phyloP scores from a whole-genome alignment of 2,329 filamentous ascomycete genomes.

The Polychaeton citri region DNA sequence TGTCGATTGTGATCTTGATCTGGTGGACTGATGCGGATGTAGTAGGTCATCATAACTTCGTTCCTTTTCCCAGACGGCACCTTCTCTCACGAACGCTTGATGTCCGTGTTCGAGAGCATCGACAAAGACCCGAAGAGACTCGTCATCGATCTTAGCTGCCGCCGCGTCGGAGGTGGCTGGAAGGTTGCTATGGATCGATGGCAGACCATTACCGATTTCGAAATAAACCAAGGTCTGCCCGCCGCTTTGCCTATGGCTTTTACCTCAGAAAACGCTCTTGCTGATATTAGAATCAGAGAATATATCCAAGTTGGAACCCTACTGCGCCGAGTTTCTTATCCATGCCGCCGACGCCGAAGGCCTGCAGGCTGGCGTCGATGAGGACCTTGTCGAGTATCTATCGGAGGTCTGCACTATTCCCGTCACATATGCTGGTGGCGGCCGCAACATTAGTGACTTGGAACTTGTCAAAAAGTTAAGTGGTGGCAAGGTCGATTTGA shows the following conservation, averaged over 20 bases:
- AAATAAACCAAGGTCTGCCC: constrained; percentile 64
- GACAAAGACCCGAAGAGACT: constrained; percentile 65
- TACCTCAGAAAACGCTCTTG: too few relatives aligned
- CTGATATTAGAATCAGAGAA: constrained; percentile 43
- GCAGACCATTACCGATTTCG: constrained; percentile 96
- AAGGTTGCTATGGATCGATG: constrained; percentile 99
- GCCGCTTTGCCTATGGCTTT: too few relatives aligned
- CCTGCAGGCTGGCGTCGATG: constrained; percentile 79
- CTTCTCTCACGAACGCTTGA: constrained; percentile 66
- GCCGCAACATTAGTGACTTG: constrained; percentile 66
- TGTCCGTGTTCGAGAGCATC: constrained; percentile 59
- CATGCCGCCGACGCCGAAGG: constrained; percentile 96
- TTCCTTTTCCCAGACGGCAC: constrained; percentile 76
- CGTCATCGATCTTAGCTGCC: constrained; percentile 90
- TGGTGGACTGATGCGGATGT: neutral
- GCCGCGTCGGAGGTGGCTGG: constrained; percentile 64
- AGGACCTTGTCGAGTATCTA: constrained; percentile 62
- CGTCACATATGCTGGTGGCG: constrained; percentile 94
- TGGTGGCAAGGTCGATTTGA: constrained; percentile 72
- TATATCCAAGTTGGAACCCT: constrained; percentile 69
- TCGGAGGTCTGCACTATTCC: constrained; percentile 82
- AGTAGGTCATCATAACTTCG: constrained; percentile 91
- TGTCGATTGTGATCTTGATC: neutral
- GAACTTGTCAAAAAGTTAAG: constrained; percentile 71
- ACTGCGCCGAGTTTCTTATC: constrained; percentile 93